Conservation (phyloP, 768 basidiomycete genomes). For the Russula dissimulans region DNA sequence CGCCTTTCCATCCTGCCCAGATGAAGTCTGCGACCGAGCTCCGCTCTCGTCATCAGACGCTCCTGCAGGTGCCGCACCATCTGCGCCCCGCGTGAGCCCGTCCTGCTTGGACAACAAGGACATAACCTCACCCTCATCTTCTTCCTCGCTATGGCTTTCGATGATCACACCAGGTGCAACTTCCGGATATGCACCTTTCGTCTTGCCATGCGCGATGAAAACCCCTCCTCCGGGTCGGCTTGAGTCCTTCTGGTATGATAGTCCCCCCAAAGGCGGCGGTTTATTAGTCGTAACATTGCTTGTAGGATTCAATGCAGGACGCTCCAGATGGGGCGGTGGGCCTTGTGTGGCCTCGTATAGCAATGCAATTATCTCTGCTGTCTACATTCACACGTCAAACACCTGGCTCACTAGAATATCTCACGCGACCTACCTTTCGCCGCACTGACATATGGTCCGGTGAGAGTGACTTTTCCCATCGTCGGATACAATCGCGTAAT, state of each 20-base stretch:
- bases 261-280: conserved; percentile 37
- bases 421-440: conserved; percentile 59
- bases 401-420: conserved; percentile 6
- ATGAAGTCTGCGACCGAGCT: conserved; percentile 37
- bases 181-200: conserved; percentile 27
- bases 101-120: conserved; percentile 7
- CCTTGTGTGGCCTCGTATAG: conserved; percentile 92
- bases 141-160: conserved; percentile 32
- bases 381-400: conserved; percentile 36
- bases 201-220: conserved; percentile 49
- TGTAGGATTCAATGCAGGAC: conserved; percentile 69
- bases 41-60: not conserved
- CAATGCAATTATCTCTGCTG: conserved; percentile 84
- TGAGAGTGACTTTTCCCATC: conserved; percentile 82
- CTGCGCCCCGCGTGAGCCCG: conserved; percentile 9
- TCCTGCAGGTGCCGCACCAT: conserved; percentile 6
- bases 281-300: conserved; percentile 55
- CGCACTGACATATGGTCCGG: conserved; percentile 93
- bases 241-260: conserved; percentile 73
- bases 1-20: conserved; percentile 33
- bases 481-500: conserved; percentile 72
- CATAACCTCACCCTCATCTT: conserved; percentile 17
- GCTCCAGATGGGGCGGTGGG: conserved; percentile 38
- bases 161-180: conserved; percentile 50
- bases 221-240: conserved; percentile 82